Conservation (phyloP, 768 basidiomycete species). For the Ephemerocybe angulata region DNA sequence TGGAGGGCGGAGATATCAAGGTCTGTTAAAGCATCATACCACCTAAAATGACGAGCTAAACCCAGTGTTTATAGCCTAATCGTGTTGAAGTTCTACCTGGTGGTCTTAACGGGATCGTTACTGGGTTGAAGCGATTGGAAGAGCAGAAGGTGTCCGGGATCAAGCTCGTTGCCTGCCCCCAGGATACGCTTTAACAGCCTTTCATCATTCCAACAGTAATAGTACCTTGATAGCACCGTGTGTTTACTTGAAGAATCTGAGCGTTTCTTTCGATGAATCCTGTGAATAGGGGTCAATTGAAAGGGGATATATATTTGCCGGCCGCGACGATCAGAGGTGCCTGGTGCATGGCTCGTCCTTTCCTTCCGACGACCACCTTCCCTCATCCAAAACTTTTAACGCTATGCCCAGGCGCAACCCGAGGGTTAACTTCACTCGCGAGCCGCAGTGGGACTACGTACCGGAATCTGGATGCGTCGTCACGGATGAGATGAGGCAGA, state of each 20-base stretch:
- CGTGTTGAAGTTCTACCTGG: conserved; percentile 39
- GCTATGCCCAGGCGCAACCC: no score
- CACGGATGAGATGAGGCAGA: conserved; percentile 22
- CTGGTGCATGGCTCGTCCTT: no score
- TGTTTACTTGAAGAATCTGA: background rate
- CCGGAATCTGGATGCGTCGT: conserved; percentile 23
- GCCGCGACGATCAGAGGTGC: no score
- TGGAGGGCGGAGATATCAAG: conserved; percentile 32
- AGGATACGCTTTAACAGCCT: conserved; percentile 26
- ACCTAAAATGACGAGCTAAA: background rate
- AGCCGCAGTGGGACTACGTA: no score
- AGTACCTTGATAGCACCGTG: no score
- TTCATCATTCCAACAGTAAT: no score
- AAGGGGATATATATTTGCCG: no score
- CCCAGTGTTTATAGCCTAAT: conserved; percentile 31
- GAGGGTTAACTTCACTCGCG: no score
- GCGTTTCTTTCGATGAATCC: no score
- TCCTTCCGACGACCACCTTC: no score
- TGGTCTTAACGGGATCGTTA: conserved; percentile 42
- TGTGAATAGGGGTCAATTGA: no score
- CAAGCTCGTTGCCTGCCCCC: conserved; percentile 41
- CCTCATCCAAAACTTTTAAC: no score
- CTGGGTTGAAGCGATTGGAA: conserved; percentile 38
- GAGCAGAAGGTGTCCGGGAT: conserved; percentile 37
- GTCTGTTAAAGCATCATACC: conserved; percentile 16